Base-by-base conservation (phyloP, 2,329 filamentous ascomycete genomes). In the Ophiocordyceps camponoti-floridani region DNA sequence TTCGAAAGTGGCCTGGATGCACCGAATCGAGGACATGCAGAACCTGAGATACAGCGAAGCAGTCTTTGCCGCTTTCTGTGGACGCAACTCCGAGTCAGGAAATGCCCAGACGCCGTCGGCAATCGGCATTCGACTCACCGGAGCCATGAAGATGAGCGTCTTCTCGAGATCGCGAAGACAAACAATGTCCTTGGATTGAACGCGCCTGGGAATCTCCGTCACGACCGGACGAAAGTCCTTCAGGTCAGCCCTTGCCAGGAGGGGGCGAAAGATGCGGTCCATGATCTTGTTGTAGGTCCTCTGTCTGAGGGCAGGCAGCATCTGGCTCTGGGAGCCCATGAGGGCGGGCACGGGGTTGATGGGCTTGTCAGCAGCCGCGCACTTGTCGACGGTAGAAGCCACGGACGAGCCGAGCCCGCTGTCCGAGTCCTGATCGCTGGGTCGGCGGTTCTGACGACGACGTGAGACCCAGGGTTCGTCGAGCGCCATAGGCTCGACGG, bases 81-180 rank as follows among this genome's bases (percentile, higher is more conserved):
- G 65, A 67, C 69, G 70, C 71, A 77, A 76, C 72, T 66, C 77
- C 73, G 73, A 72, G 79, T 79, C 72, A 77, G 75, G 67, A 72
- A 69, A 64, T 73, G 16, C 31, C 11, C 12, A 26, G 9, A 14
- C 13, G 16, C 70, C 72, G 72, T 66, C 72, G 61, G 60, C 69
- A 16, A 38, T 38, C 63, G 66, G 65, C 64, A 69, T 59, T 58
- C 70, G 62, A 93, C 88, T 93, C 82, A 95, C 89, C 62, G 85
- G 85, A 68, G 88, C 86, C 61, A 88, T 77, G 64, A 88, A 87
- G 56, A 95, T 77, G 49, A 96, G 69, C 10, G 82, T 89, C 75
- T 94, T 94, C 65, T 96, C 89, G 43, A 96, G 73, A 63, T 96
- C 89, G 61, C 89, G 79, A 45, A 96, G 76, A 66, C 84, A 94